These are phyloP conservation scores for Monilinia polystroma DNA, from an alignment of 2,329 filamentous ascomycete species.

Conservation along the genomic window DNA sequence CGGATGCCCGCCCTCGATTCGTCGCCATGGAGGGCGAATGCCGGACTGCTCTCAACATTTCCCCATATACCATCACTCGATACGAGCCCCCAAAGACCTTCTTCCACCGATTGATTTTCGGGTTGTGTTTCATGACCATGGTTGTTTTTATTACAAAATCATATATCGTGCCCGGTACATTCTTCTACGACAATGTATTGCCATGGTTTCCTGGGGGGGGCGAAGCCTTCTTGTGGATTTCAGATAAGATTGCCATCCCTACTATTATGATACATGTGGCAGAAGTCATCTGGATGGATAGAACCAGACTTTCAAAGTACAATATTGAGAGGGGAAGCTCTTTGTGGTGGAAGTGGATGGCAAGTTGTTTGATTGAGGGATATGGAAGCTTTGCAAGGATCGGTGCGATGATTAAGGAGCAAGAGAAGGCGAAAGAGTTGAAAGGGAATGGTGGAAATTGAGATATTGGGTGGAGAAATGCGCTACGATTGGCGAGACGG, in stretches of 20 bases:
- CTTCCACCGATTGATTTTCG: constrained; percentile 54
- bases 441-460: constrained; percentile 16
- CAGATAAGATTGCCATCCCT: constrained; percentile 56
- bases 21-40: constrained; percentile 69
- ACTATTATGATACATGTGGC: constrained; percentile 63
- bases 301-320: constrained; percentile 48
- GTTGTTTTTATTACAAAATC: constrained; percentile 50
- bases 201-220: constrained; percentile 57
- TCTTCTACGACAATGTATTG: constrained; percentile 51
- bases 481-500: neutral
- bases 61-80: constrained; percentile 43
- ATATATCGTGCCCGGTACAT: constrained; percentile 53
- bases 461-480: neutral
- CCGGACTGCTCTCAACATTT: constrained; percentile 58
- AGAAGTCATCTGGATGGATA: constrained; percentile 60
- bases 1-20: constrained; percentile 67
- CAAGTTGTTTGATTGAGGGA: constrained; percentile 55
- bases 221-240: constrained; percentile 56
- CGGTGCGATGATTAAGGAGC: constrained; percentile 48
- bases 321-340: constrained; percentile 46
- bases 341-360: constrained; percentile 57
- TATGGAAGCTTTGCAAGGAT: constrained; percentile 51
- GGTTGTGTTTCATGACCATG: constrained; percentile 55
- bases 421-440: constrained; percentile 44
- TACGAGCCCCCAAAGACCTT: constrained; percentile 41